These are phyloP conservation scores for Clitoria ternatea DNA, from an alignment of 306 rosid genomes.

Conservation along the genomic window DNA sequence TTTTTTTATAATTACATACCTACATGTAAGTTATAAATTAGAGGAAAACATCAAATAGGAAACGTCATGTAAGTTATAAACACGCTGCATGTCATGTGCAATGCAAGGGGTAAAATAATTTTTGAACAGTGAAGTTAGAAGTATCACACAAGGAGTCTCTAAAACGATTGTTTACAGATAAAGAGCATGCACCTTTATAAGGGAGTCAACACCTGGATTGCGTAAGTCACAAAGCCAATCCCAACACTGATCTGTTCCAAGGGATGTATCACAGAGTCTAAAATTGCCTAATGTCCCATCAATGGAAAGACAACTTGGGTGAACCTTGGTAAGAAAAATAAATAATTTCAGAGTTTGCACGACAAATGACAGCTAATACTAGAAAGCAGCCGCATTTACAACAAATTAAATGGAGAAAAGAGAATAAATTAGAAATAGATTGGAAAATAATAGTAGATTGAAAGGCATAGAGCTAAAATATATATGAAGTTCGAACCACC, in stretches of 20 bases:
- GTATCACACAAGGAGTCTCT: neutral
- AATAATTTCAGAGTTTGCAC: conserved; percentile 22
- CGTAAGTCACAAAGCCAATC: conserved; percentile 97
- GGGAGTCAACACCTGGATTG: conserved; percentile 92
- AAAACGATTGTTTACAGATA: conserved; percentile 11
- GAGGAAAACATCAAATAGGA: too few species aligned
- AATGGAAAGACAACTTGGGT: conserved; percentile 86
- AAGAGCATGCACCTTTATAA: conserved; percentile 61
- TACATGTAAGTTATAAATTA: neutral
- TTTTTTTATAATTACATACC: neutral
- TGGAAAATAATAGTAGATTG: neutral
- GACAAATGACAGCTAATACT: neutral
- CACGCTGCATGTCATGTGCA: too few species aligned
- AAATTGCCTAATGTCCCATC: conserved; percentile 92
- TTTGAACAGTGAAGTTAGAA: neutral
- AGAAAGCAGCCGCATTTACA: neutral
- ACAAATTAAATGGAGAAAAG: neutral
- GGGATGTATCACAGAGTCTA: conserved; percentile 81
- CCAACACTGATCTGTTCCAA: conserved; percentile 77
- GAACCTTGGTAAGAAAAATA: conserved; percentile 55
- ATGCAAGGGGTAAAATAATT: neutral
- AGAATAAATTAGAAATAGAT: neutral
- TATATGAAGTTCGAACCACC: neutral
- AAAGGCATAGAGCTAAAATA: conserved; percentile 1
- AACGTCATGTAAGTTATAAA: too few species aligned